Evolutionary conservation across 805 yeast genomes (phyloP).

Genomic region (Nakazawaea ishiwadae): DNA sequence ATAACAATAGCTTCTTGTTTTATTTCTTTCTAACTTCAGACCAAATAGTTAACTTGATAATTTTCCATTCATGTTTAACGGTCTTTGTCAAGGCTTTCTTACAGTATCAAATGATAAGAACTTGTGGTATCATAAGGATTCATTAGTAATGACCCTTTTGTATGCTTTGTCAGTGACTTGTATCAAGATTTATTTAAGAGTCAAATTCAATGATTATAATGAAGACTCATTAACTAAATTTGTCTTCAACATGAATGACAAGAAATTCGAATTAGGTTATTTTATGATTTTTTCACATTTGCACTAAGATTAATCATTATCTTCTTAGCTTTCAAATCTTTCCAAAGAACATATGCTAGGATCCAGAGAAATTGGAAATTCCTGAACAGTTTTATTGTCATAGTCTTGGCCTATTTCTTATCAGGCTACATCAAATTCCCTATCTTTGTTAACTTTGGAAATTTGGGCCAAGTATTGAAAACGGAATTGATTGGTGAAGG

Average conservation of each 20-base stretch:
- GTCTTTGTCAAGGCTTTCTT: slow-evolving; percentile 8
- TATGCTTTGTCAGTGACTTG: slow-evolving; percentile 8
- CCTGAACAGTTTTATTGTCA: slow-evolving; percentile 5
- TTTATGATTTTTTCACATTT: slow-evolving; percentile 1
- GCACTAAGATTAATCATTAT: neutral
- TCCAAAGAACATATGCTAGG: neutral
- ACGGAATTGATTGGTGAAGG: slow-evolving; percentile 10
- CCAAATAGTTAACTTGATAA: neutral
- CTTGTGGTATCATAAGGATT: neutral
- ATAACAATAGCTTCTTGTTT: neutral
- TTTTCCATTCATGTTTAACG: slow-evolving; percentile 1
- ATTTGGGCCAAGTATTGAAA: neutral
- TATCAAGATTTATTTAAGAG: slow-evolving; percentile 4
- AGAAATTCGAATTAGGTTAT: neutral
- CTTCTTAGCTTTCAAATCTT: neutral
- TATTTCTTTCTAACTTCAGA: slow-evolving; percentile 6
- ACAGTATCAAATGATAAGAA: slow-evolving; percentile 1
- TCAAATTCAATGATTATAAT: neutral
- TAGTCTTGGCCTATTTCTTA: slow-evolving; percentile 1
- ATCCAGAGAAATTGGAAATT: slow-evolving; percentile 1
- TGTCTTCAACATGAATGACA: slow-evolving; percentile 7
- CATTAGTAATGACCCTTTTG: slow-evolving; percentile 1
- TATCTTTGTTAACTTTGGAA: neutral
- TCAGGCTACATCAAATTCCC: slow-evolving; percentile 11
- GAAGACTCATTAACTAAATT: neutral